Conservation (phyloP, 148 eudicot genomes). For the Cornus controversa region DNA sequence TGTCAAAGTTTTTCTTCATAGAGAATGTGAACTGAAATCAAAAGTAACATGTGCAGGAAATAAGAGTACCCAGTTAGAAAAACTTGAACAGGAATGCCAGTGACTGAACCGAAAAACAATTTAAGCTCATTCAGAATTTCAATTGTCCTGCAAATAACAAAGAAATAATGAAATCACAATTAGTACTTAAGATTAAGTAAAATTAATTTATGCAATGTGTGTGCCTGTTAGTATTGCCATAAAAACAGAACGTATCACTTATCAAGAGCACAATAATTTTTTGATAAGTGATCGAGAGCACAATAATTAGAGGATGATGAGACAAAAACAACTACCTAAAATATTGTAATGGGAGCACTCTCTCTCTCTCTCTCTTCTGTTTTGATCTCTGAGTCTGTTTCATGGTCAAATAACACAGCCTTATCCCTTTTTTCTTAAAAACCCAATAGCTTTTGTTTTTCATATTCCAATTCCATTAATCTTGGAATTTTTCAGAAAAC, state of each 20-base stretch:
- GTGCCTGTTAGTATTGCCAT: neutral
- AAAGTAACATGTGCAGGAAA: slow-evolving; percentile 11
- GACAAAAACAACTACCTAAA: too few relatives aligned
- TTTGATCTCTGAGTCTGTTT: too few relatives aligned
- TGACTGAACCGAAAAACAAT: slow-evolving; percentile 53
- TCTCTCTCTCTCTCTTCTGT: too few relatives aligned
- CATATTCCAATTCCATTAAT: too few relatives aligned
- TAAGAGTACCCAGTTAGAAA: slow-evolving; percentile 63
- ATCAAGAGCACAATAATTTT: neutral
- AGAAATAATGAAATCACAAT: neutral
- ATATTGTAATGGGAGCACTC: too few relatives aligned
- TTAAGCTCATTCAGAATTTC: slow-evolving; percentile 56
- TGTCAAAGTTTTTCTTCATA: neutral
- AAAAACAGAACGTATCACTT: neutral
- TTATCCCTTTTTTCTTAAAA: too few relatives aligned
- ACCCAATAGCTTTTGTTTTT: too few relatives aligned
- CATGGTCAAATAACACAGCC: too few relatives aligned
- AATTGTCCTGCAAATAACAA: slow-evolving; percentile 50
- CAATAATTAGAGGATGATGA: neutral
- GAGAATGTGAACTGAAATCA: neutral
- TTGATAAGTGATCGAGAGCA: neutral
- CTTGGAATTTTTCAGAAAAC: too few relatives aligned
- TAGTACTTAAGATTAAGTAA: neutral
- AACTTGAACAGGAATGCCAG: slow-evolving; percentile 73
- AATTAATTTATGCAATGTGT: neutral